Percentiles rank a stretch among this genome's conserved stretches.
phyloP scores from a whole-genome alignment of 2,329 filamentous ascomycete genomes.

The Pyrenochaeta sp. region DNA sequence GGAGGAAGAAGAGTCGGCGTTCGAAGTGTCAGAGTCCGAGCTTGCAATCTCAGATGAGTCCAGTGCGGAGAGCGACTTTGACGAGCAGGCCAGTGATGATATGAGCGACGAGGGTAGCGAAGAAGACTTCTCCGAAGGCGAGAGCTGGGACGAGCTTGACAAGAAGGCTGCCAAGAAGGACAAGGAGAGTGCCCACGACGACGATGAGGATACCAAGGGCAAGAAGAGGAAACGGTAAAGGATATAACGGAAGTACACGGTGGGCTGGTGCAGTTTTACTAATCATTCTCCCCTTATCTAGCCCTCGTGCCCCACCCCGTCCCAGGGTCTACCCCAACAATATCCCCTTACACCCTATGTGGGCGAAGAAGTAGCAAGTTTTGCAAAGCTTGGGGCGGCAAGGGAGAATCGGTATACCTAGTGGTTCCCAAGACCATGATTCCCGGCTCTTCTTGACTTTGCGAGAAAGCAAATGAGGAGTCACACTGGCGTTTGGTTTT shows the following conservation, averaged over 20 bases:
- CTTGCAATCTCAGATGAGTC: slow-evolving; percentile 75
- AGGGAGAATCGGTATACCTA: no score
- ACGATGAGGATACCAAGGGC: slow-evolving; percentile 66
- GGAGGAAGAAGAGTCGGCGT: slow-evolving; percentile 87
- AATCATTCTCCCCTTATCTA: neutral
- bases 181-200: slow-evolving; percentile 60
- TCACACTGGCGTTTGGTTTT: no score
- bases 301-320: no score
- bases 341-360: no score
- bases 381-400: no score
- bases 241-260: neutral
- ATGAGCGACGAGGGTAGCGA: slow-evolving; percentile 70
- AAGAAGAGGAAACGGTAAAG: slow-evolving; percentile 70
- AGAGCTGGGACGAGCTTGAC: slow-evolving; percentile 95
- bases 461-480: no score
- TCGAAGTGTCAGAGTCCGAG: slow-evolving; percentile 88
- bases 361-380: no score
- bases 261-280: neutral
- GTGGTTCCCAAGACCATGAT: no score
- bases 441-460: no score
- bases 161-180: slow-evolving; percentile 77
- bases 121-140: slow-evolving; percentile 66
- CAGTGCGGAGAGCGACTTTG: slow-evolving; percentile 90
- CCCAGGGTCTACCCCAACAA: no score
- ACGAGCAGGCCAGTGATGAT: slow-evolving; percentile 84